A percentile compares a stretch with the other conserved stretches of the same genome.
Conservation (phyloP, 73 alveolate species). For the Paramecium biaurelia region DNA sequence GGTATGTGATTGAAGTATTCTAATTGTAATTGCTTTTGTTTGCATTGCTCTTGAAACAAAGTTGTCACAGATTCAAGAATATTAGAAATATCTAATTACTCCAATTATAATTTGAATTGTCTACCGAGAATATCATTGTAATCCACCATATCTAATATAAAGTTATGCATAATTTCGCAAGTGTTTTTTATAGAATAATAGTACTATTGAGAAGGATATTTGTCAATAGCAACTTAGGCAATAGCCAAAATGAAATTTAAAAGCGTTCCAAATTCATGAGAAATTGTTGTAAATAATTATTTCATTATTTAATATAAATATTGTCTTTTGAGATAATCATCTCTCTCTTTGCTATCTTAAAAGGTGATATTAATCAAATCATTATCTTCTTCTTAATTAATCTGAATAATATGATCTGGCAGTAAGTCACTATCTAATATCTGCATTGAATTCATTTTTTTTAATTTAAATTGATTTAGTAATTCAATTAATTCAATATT, state of each 20-base stretch:
- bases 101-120: background rate
- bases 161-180: conserved; percentile 14
- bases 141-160: conserved; percentile 12
- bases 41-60: background rate
- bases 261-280: conserved; percentile 43
- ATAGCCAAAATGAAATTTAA: conserved; percentile 22
- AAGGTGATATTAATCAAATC: background rate
- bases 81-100: background rate
- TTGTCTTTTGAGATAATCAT: background rate
- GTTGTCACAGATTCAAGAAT: background rate
- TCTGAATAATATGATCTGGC: background rate
- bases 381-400: background rate
- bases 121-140: conserved; percentile 1
- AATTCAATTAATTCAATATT: background rate
- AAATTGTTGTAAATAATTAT: background rate
- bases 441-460: background rate
- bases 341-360: background rate
- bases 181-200: background rate
- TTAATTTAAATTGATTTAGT: background rate
- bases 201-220: background rate
- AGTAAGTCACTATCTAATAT: background rate
- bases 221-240: background rate
- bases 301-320: background rate
- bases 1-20: background rate
- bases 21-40: background rate